Evolutionary conservation across 2,329 filamentous ascomycete species (phyloP), one percentile per base, ranked within the genome.

Genomic region (Cercospora zeae-maydis): DNA sequence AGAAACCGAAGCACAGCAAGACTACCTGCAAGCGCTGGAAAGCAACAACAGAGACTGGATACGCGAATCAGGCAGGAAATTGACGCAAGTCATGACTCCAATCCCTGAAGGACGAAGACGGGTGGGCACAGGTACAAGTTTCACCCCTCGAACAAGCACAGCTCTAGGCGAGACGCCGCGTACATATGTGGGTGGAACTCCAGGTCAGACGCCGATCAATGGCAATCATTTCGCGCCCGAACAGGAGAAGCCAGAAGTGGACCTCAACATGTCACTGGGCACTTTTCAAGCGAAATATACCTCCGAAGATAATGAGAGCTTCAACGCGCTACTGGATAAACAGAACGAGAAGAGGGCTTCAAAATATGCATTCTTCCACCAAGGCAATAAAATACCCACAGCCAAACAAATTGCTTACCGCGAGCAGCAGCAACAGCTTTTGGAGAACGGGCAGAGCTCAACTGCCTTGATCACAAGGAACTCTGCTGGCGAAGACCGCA

Each of bases 241-340:
- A 59, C 75, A 78, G 56, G 80, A 78, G 62, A 79, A 78, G 59
- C 79, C 79, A 62, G 77, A 82, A 33, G 81, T 91, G 16, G 88
- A 96, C 74, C 86, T 88, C 45, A 88, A 88, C 69, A 86, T 98
- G 81, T 92, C 89, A 63, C 83, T 99, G 1, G 86, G 88, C 58
- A 86, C 88, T 1, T 99, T 97, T 72, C 95, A 99, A 74, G 84
- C 90, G 2, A 93, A 91, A 69, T 98, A 97, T 78, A 99, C 93
- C 1, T 96, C 92, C 72, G 95, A 99, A 76, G 95, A 99, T 75
- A 98, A 98, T 73, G 95, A 97, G 74, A 96, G 91, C 70, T 98
- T 99, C 79, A 96, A 96, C 77, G 89, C 88, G 70, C 82, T 99
- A 1, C 81, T 98, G 30, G 95, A 99, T 78, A 90, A 88, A 72